phyloP scores from a whole-genome alignment of 257 asterid species.

The Jacaranda copaia region DNA sequence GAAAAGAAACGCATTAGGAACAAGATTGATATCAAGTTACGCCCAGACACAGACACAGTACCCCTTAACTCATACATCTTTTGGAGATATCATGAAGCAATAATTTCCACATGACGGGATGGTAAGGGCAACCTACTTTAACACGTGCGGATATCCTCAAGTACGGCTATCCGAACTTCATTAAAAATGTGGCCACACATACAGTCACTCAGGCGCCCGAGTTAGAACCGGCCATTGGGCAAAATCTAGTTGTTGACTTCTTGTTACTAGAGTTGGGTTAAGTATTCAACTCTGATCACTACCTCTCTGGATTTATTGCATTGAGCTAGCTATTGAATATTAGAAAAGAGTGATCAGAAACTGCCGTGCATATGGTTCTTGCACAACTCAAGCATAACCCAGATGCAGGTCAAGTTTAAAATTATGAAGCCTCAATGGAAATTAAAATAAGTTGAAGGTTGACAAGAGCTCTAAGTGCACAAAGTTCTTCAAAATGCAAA shows the following conservation, averaged over 20 bases:
- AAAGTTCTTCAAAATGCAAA: not conserved
- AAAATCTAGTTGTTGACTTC: slow-evolving; percentile 17
- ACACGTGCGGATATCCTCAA: not conserved
- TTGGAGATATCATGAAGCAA: no score
- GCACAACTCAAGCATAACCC: not conserved
- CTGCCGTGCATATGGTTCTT: not conserved
- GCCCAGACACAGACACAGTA: no score
- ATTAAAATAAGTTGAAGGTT: slow-evolving; percentile 5
- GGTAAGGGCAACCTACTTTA: slow-evolving; percentile 5
- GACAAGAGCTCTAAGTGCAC: not conserved
- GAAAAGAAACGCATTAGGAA: not conserved
- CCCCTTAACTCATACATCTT: no score
- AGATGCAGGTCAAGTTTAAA: not conserved
- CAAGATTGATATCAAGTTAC: no score
- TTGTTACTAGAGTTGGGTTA: not conserved
- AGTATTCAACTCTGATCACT: no score
- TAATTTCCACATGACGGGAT: not conserved
- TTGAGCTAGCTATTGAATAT: no score
- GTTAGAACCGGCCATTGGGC: not conserved
- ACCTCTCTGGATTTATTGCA: no score
- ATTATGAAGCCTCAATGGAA: not conserved
- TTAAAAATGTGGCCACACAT: not conserved
- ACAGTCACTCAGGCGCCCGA: slow-evolving; percentile 9
- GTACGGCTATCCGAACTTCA: slow-evolving; percentile 5
- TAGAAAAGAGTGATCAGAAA: no score